A percentile compares a stretch with the other conserved stretches of the same genome.
phyloP scores from a whole-genome alignment of 1,284 basidiomycete genomes.

The Tylopilus sp. region DNA sequence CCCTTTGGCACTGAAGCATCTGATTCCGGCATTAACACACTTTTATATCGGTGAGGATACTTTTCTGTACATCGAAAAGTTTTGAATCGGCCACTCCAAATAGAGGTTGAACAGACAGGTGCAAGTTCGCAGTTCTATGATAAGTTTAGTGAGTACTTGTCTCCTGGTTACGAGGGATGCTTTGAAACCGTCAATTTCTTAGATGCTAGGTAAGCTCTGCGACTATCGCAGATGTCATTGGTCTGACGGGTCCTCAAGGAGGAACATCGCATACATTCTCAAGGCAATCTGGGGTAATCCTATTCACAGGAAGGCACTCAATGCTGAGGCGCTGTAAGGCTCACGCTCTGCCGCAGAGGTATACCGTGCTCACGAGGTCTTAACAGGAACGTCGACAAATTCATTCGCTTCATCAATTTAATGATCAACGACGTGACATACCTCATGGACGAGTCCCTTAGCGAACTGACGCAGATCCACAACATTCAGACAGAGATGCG shows the following conservation, averaged over 20 bases:
- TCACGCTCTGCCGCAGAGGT: not conserved
- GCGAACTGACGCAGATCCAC: constrained; percentile 85
- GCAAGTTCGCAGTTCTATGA: constrained; percentile 98
- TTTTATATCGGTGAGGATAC: constrained; percentile 82
- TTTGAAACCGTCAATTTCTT: constrained; percentile 7
- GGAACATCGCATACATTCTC: constrained; percentile 82
- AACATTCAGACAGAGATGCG: constrained; percentile 84
- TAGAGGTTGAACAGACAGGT: constrained; percentile 96
- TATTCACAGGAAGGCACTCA: constrained; percentile 79
- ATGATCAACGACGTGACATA: constrained; percentile 99
- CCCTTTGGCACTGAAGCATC: constrained; percentile 78
- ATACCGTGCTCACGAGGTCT: constrained; percentile 5
- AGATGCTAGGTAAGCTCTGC: constrained; percentile 53
- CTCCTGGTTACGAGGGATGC: constrained; percentile 6
- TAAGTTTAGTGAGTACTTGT: constrained; percentile 78
- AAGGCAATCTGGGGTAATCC: constrained; percentile 90
- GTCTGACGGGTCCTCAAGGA: constrained; percentile 42
- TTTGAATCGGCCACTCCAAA: constrained; percentile 2
- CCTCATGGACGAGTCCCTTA: constrained; percentile 94
- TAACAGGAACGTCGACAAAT: constrained; percentile 79
- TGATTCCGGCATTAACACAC: constrained; percentile 90
- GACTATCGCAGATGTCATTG: not conserved
- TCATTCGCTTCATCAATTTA: constrained; percentile 94
- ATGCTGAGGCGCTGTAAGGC: constrained; percentile 69
- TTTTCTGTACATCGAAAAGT: not conserved